phyloP scores from a whole-genome alignment of 331 rosid species.

The Prunus yedoensis region DNA sequence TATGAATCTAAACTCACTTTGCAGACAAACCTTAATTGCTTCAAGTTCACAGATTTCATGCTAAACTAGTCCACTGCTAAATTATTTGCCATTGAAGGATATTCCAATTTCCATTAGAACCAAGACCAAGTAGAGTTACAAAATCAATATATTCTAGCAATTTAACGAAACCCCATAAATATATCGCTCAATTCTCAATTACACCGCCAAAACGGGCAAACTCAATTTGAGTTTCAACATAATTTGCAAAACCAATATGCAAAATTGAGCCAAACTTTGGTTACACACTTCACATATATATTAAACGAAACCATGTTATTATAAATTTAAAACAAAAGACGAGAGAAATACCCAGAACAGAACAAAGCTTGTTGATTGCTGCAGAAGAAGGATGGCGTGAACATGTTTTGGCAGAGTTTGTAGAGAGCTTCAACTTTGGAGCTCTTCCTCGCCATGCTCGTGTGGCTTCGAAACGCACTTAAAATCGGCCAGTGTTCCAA shows the following conservation, averaged over 20 bases:
- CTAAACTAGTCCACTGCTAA: background rate
- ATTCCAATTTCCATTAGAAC: background rate
- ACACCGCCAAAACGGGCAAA: slow-evolving; percentile 12
- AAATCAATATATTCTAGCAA: background rate
- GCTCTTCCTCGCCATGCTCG: slow-evolving; percentile 44
- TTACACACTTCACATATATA: background rate
- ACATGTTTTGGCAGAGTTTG: slow-evolving; percentile 60
- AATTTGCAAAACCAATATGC: slow-evolving; percentile 20
- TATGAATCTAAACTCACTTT: background rate
- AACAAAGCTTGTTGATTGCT: slow-evolving; percentile 51
- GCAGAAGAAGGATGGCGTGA: slow-evolving; percentile 59
- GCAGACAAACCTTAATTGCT: background rate
- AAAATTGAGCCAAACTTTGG: slow-evolving; percentile 20
- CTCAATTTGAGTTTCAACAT: slow-evolving; percentile 7
- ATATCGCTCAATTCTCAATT: slow-evolving; percentile 17
- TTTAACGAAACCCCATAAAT: background rate
- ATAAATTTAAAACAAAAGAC: background rate
- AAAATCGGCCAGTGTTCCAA: background rate
- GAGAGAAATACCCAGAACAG: slow-evolving; percentile 60
- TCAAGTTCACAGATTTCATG: background rate
- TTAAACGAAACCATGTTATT: background rate
- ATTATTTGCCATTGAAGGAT: background rate
- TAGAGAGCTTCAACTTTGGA: slow-evolving; percentile 69
- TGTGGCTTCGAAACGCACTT: slow-evolving; percentile 33
- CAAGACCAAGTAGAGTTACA: background rate